Evolutionary conservation across 805 yeast species (phyloP), one percentile per base, ranked within the genome.

Genomic region (Yarrowia deformans): DNA sequence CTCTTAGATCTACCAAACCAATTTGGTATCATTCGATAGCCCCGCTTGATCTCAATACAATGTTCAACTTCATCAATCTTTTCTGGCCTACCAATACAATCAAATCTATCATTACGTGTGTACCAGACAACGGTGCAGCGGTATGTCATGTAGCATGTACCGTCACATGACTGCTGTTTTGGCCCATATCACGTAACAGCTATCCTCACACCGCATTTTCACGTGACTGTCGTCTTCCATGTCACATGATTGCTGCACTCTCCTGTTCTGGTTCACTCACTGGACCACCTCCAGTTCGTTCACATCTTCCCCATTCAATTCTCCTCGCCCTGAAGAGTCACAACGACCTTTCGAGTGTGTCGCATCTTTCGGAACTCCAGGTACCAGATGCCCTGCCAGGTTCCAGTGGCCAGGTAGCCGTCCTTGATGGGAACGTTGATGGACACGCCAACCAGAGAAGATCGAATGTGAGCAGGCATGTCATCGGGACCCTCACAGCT

Each of bases 331-430:
- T 90, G 86, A 72, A 90, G 83, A 0, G 96, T 90, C 12, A 91
- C 93, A 13, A 90, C 87, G 34, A 90, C 79, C 68, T 84, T 83
- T 74, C 96, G 83, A 9, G 87, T 78, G 74, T 90, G 94, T 72
- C 80, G 79, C 76, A 85, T 83, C 56, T 82, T 81, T 73, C 96
- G 83, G 78, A 91, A 90, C 76, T 90, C 96, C 74, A 90, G 81
- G 63, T 89, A 80, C 82, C 90, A 90, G 50, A 91, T 84, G 0
- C 95, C 96, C 76, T 90, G 96, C 96, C 96, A 91, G 0, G 95
- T 90, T 1, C 96, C 96, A 0, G 88, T 82, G 0, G 88, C 88
- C 69, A 90, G 79, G 42, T 81, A 76, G 1, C 96, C 96, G 73
- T 90, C 84, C 29, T 82, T 76, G 61, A 90, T 90, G 1, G 96